These are phyloP conservation scores for Aspergillus luchuensis DNA, from an alignment of 2,329 filamentous ascomycete species.

Conservation along the genomic window DNA sequence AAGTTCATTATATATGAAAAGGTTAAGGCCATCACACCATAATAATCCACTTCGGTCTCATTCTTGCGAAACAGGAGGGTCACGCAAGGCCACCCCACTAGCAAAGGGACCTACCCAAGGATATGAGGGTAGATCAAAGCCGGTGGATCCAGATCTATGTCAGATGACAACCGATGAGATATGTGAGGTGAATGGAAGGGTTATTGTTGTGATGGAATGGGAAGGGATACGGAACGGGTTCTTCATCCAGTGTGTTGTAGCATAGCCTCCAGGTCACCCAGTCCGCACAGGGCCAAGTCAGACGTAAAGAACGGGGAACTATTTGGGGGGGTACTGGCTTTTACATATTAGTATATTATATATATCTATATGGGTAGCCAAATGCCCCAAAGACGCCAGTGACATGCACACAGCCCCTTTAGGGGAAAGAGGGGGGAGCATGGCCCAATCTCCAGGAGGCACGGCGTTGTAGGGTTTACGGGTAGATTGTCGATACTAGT, in stretches of 20 bases:
- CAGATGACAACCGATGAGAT: neutral
- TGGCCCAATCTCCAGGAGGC: neutral
- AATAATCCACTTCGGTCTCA: slow-evolving; percentile 15
- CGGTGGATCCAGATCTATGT: neutral
- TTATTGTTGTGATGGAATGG: neutral
- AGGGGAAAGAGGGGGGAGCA: neutral
- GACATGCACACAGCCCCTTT: neutral
- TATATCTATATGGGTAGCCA: too few relatives aligned
- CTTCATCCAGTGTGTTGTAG: neutral
- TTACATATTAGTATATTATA: neutral
- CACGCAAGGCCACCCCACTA: slow-evolving; percentile 2
- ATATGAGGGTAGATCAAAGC: neutral
- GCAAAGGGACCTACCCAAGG: neutral
- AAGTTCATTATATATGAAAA: neutral
- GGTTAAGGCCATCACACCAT: slow-evolving; percentile 15
- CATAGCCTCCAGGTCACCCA: neutral
- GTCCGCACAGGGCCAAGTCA: neutral
- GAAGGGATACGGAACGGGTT: neutral
- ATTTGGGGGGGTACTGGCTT: neutral
- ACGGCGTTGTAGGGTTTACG: neutral
- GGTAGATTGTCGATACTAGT: neutral
- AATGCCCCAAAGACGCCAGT: neutral
- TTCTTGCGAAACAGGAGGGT: slow-evolving; percentile 8
- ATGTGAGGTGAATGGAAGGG: neutral
- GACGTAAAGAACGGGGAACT: neutral